These are phyloP conservation scores for Penicillium arizonense DNA, from an alignment of 495 filamentous ascomycete species.

Conservation along the genomic window DNA sequence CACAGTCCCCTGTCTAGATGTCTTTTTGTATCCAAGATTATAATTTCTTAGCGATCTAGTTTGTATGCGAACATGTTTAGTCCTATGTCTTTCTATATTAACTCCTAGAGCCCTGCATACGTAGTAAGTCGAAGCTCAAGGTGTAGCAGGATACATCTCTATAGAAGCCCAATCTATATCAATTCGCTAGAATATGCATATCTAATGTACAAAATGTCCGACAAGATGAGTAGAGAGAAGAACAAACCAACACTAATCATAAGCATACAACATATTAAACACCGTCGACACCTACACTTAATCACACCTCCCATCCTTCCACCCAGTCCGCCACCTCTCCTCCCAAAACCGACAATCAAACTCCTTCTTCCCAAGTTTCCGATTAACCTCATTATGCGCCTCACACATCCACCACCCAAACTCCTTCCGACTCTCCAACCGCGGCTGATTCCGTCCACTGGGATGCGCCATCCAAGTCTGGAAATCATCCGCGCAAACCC, in stretches of 20 bases:
- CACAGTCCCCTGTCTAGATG: constrained; percentile 29
- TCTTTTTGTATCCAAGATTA: constrained; percentile 29
- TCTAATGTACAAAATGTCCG: constrained; percentile 9
- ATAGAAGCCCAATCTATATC: background rate
- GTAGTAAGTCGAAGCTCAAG: background rate
- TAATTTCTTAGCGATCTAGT: constrained; percentile 36
- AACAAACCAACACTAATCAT: background rate
- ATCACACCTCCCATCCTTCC: constrained; percentile 77
- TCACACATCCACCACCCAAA: constrained; percentile 95
- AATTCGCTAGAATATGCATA: constrained; percentile 2
- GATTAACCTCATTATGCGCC: constrained; percentile 97
- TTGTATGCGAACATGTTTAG: constrained; percentile 27
- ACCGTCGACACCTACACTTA: constrained; percentile 13
- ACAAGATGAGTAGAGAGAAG: constrained; percentile 10
- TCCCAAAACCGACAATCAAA: constrained; percentile 94
- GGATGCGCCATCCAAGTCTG: constrained; percentile 70
- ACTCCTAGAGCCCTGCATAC: too few relatives aligned
- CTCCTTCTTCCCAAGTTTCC: constrained; percentile 82
- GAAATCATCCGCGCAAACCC: constrained; percentile 93
- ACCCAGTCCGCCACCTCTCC: constrained; percentile 91
- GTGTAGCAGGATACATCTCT: background rate
- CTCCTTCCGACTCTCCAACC: constrained; percentile 63
- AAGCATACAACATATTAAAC: background rate
- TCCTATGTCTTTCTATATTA: background rate
- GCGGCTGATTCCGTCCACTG: constrained; percentile 60